Base-by-base conservation (phyloP, 306 rosid genomes). In the Mimosa bimucronata region DNA sequence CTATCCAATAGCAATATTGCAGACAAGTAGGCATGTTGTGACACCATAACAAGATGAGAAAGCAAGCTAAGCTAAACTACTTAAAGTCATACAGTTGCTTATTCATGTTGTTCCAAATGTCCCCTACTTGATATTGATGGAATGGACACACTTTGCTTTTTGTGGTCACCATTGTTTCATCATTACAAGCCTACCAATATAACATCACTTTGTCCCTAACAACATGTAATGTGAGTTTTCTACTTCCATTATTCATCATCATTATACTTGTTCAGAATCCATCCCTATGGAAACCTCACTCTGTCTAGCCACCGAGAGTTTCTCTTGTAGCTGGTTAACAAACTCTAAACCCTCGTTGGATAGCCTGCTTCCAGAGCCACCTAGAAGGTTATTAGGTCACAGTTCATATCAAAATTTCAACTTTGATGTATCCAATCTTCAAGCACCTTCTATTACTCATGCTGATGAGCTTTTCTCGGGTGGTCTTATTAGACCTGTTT, bases 381-480 rank as follows among this genome's bases (percentile, higher is more conserved):
- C 37, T 61, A 37, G 14, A 6, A 28, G 67, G 40, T 26, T 61
- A 61, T 28, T 37, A 3, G 6, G 29, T 61, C 30, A 13, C 38
- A 25, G 34, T 60, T 61, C 67, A 15, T 12, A 28, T 61, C 85
- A 85, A 34, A 88, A 64, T 80, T 91, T 91, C 62, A 77, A 91
- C 77, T 91, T 91, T 82, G 86, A 79, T 55, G 29, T 73, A 61
- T 85, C 88, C 25, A 30, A 52, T 81, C 75, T 83, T 75, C 79
- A 73, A 45, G 79, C 89, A 29, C 66, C 74, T 62, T 2, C 64
- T 62, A 41, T 88, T 83, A 88, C 83, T 76, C 89, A 89, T 85
- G 95, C 95, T 66, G 95, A 91, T 79, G 92, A 91, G 31, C 86
- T 91, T 75, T 91, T 91, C 85, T 85, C 86, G 41, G 68, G 88